Conservation (phyloP, 2,329 filamentous ascomycete species). For the Arthrobotrys sinensis region DNA sequence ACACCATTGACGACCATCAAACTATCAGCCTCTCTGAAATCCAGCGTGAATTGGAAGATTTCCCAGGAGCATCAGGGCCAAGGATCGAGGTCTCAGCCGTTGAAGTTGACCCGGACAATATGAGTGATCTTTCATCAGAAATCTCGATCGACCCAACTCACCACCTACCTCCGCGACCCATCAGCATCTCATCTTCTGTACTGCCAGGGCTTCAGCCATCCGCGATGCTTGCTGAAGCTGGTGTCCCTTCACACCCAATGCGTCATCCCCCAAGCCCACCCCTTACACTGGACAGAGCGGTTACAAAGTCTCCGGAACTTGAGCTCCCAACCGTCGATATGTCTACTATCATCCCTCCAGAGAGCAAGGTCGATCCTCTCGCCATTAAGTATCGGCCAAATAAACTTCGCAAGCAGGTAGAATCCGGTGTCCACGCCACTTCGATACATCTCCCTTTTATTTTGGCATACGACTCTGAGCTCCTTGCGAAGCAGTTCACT, state of each 20-base stretch:
- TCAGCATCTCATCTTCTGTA: conserved; percentile 60
- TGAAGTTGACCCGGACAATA: conserved; percentile 67
- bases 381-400: conserved; percentile 45
- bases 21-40: conserved; percentile 53
- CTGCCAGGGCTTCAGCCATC: conserved; percentile 56
- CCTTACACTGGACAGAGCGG: conserved; percentile 61
- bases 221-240: conserved; percentile 64
- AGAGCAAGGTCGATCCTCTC: conserved; percentile 56
- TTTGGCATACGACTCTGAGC: conserved; percentile 83
- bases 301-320: conserved; percentile 51
- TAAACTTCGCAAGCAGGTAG: conserved; percentile 44
- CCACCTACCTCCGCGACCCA: conserved; percentile 31
- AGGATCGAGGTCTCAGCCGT: conserved; percentile 66
- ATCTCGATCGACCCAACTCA: conserved; percentile 71
- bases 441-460: conserved; percentile 82
- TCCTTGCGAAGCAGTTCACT: conserved; percentile 85
- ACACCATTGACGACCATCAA: conserved; percentile 50
- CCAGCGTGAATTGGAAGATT: conserved; percentile 50
- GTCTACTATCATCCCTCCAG: conserved; percentile 49
- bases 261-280: conserved; percentile 65
- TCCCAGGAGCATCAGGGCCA: conserved; percentile 49
- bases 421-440: conserved; percentile 62
- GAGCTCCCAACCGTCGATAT: conserved; percentile 54
- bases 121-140: conserved; percentile 76
- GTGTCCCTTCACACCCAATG: conserved; percentile 65